These are phyloP conservation scores for Lycium ferocissimum DNA, from an alignment of 257 asterid species.

Conservation along the genomic window DNA sequence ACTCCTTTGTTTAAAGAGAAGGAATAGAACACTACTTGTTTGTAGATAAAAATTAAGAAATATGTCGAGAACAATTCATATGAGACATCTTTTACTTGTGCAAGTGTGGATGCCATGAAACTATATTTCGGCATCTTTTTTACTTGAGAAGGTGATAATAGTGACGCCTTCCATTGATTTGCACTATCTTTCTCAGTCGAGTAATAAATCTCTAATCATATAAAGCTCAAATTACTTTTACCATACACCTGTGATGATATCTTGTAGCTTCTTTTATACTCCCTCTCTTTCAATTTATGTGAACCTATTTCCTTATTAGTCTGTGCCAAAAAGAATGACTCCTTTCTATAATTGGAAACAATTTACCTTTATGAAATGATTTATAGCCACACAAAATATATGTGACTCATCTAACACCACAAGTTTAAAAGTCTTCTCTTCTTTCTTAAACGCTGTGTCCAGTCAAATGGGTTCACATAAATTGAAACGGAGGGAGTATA, in stretches of 20 bases:
- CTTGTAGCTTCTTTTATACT: not conserved
- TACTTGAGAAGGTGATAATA: not conserved
- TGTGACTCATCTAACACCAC: too few species aligned
- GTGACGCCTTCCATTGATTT: not conserved
- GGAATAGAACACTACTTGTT: not conserved
- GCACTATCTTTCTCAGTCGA: not conserved
- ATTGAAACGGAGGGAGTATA: too few species aligned
- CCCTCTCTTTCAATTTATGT: too few species aligned
- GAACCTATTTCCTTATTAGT: too few species aligned
- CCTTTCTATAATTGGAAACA: too few species aligned
- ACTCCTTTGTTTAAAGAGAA: not conserved
- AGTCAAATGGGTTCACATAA: too few species aligned
- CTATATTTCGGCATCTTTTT: not conserved
- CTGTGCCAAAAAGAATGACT: too few species aligned
- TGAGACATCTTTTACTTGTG: constrained; percentile 6
- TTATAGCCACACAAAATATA: too few species aligned
- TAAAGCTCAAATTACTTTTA: not conserved
- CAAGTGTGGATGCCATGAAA: not conserved
- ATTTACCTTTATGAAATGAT: too few species aligned
- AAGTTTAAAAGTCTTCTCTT: too few species aligned
- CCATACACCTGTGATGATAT: not conserved
- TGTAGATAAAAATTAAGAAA: not conserved
- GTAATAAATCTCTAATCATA: not conserved
- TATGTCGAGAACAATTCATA: not conserved
- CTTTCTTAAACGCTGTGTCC: too few species aligned